A percentile compares a stretch with the other conserved stretches of the same genome.
Conservation (phyloP, 441 rosid species). For the Gossypium lobatum region DNA sequence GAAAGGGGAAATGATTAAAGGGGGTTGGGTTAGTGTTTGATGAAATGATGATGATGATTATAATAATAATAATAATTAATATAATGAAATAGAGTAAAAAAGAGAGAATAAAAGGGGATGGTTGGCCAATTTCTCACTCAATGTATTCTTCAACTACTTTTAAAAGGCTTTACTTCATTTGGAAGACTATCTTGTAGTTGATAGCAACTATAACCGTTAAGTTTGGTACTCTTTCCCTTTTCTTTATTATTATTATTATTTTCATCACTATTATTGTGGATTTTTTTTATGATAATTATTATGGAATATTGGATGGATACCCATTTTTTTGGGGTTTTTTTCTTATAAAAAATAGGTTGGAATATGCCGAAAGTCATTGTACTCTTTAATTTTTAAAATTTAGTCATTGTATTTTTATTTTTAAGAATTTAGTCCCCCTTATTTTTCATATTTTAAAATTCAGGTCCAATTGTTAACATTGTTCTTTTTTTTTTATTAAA, state of each 20-base stretch:
- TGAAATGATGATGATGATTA: constrained; percentile 25
- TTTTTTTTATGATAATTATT: no score
- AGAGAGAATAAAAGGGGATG: neutral
- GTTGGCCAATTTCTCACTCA: constrained; percentile 78
- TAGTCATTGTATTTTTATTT: no score
- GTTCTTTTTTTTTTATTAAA: no score
- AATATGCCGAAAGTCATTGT: no score
- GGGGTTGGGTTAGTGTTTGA: neutral
- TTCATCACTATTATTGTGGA: no score
- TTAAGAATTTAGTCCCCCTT: no score
- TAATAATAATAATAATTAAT: constrained; percentile 4
- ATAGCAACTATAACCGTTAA: constrained; percentile 28
- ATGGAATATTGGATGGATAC: no score
- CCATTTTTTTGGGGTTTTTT: no score
- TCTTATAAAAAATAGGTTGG: no score
- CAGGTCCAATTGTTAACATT: no score
- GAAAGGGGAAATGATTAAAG: neutral
- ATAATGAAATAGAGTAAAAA: neutral
- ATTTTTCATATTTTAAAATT: no score
- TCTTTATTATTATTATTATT: neutral
- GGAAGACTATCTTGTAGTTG: constrained; percentile 40
- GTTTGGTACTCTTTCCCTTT: constrained; percentile 24
- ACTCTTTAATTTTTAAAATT: no score
- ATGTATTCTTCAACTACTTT: constrained; percentile 43
- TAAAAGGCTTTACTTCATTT: constrained; percentile 44